Base-by-base conservation (phyloP, 2,329 filamentous ascomycete species). In the Nannizzia gypsea region DNA sequence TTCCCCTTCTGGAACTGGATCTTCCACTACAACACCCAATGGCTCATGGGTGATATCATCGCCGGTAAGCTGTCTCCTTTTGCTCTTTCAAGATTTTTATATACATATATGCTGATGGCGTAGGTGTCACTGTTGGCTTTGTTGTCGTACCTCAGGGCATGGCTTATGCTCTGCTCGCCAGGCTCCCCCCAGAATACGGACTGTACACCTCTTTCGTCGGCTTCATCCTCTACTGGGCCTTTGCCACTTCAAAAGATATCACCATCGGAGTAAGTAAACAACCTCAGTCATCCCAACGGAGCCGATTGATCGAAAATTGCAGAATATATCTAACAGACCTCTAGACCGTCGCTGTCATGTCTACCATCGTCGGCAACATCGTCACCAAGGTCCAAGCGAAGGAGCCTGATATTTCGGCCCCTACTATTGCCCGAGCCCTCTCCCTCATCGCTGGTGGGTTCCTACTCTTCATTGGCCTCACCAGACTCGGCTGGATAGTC, bases 371-470 rank as follows among this genome's bases (percentile, higher is more conserved):
- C 60, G 83, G 83, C 6, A 77, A 87, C 1, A 74, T 86, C 62
- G 82, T 84, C 52, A 77, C 87, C 31, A 70, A 74, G 20, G 77
- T 81, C 42, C 71, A 85, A 1, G 71, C 72, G 3, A 70, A 75
- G 20, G 71, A 77, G 42, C 61, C 61, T 17, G 78, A 81, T 36
- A 84, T 81, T 67, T 70, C 74, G 1, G 76, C 81, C 0, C 77
- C 80, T 20, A 76, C 80, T 36, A 81, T 86, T 36, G 81, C 83
- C 1, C 81, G 81, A 0, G 83, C 82, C 6, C 78, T 86, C 1
- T 81, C 83, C 11, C 78, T 86, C 67, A 81, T 83, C 72, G 82
- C 86, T 63, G 84, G 84, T 0, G 74, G 84, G 2, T 84, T 83
- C 65, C 76, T 80, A 15, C 76, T 86, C 22, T 74, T 77, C 15